phyloP scores from a whole-genome alignment of 306 rosid species.

The Vigna mungo region DNA sequence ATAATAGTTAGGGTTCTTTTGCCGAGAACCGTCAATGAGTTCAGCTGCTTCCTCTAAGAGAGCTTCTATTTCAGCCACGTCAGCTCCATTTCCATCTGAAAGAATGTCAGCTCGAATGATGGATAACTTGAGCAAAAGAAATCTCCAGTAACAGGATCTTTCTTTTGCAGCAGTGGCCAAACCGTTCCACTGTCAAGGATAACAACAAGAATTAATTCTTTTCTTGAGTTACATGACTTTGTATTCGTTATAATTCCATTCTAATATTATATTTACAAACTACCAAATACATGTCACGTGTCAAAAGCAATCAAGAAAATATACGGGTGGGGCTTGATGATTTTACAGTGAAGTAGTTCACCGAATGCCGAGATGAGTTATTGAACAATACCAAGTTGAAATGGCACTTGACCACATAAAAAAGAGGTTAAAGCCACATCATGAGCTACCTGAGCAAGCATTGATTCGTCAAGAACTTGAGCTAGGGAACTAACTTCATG shows the following conservation, averaged over 20 bases:
- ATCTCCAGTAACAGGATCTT: slow-evolving; percentile 88
- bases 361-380: not conserved
- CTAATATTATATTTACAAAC: slow-evolving; percentile 13
- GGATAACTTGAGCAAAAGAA: slow-evolving; percentile 82
- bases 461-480: slow-evolving; percentile 86
- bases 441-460: slow-evolving; percentile 89
- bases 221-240: slow-evolving; percentile 18
- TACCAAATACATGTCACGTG: not conserved
- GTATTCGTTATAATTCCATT: slow-evolving; percentile 20
- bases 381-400: slow-evolving; percentile 20
- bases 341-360: slow-evolving; percentile 15
- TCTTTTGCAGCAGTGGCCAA: slow-evolving; percentile 88
- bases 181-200: slow-evolving; percentile 78
- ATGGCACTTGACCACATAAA: slow-evolving; percentile 14
- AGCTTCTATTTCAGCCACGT: slow-evolving; percentile 83
- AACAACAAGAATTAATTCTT: slow-evolving; percentile 36
- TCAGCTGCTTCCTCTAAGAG: slow-evolving; percentile 96
- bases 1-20: slow-evolving; percentile 82
- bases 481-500: slow-evolving; percentile 70
- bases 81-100: slow-evolving; percentile 68
- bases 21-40: slow-evolving; percentile 73
- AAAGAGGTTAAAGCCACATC: slow-evolving; percentile 27
- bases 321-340: not conserved
- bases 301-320: slow-evolving; percentile 28
- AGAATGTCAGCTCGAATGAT: slow-evolving; percentile 85